Conservation (phyloP, 495 filamentous ascomycete species). For the Lepraria neglecta region DNA sequence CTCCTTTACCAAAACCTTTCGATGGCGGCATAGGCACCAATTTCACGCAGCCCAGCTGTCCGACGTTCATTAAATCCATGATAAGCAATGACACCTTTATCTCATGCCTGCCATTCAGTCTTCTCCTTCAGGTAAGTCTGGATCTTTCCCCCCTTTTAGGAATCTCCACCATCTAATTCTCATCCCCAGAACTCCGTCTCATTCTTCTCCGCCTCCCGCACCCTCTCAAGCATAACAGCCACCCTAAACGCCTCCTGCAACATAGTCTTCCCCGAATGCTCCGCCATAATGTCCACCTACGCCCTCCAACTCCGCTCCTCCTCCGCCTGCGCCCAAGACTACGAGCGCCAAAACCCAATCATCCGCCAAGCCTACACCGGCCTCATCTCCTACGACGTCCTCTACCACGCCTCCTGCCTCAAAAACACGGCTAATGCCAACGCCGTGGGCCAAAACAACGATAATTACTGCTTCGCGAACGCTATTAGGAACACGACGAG, state of each 20-base stretch:
- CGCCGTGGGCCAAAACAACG: conserved; percentile 25
- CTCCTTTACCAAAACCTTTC: conserved; percentile 59
- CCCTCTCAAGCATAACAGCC: conserved; percentile 57
- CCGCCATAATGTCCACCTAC: conserved; percentile 49
- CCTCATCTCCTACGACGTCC: conserved; percentile 62
- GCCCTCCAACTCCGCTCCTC: conserved; percentile 51
- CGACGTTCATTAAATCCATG: conserved; percentile 61
- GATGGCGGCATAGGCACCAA: conserved; percentile 64
- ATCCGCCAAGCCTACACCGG: conserved; percentile 69
- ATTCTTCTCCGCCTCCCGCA: conserved; percentile 70
- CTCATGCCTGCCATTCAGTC: conserved; percentile 65
- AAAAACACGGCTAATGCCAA: conserved; percentile 66
- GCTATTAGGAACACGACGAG: conserved; percentile 64
- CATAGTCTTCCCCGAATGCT: conserved; percentile 54
- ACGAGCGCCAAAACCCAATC: conserved; percentile 53
- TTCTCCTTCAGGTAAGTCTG: conserved; percentile 55
- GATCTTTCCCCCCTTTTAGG: conserved; percentile 19
- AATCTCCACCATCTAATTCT: background rate
- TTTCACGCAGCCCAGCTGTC: conserved; percentile 58
- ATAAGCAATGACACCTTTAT: conserved; percentile 56
- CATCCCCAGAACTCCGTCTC: conserved; percentile 52
- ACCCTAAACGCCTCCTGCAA: conserved; percentile 67
- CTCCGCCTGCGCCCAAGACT: conserved; percentile 66
- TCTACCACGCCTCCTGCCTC: conserved; percentile 76
- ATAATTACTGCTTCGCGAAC: conserved; percentile 63